Percentiles rank a stretch among this genome's conserved stretches.
Evolutionary conservation across 305 asterid genomes (phyloP).

Genomic region (Fraxinus angustifolia): DNA sequence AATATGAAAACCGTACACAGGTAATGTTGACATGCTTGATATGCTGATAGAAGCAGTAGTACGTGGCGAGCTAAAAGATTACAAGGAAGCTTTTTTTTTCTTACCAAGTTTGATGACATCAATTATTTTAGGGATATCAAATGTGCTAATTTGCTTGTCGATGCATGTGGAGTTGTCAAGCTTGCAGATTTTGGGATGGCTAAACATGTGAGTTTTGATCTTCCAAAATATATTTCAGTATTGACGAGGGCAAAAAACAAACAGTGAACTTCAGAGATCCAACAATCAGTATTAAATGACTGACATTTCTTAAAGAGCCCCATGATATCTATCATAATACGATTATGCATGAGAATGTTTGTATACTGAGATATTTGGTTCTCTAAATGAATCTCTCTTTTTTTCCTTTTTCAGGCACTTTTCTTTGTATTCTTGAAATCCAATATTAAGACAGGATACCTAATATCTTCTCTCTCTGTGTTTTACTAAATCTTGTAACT

Average conservation of each 20-base stretch:
- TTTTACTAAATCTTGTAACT: background rate
- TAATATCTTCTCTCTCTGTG: background rate
- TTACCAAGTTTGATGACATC: background rate
- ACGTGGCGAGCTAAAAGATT: background rate
- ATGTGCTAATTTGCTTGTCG: constrained; percentile 93
- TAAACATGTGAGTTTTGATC: constrained; percentile 64
- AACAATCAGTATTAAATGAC: background rate
- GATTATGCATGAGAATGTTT: background rate
- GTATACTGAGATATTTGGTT: background rate
- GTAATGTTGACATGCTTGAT: constrained; percentile 30
- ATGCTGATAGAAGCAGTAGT: background rate
- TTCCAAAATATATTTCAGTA: constrained; percentile 3
- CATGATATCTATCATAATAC: too few species aligned
- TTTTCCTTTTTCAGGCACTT: background rate
- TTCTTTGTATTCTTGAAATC: background rate
- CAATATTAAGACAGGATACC: background rate
- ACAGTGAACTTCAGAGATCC: background rate
- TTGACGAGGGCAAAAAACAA: background rate
- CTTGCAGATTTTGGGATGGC: constrained; percentile 99
- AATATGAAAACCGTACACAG: constrained; percentile 80
- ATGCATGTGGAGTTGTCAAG: constrained; percentile 88
- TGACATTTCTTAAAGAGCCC: background rate
- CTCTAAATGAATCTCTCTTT: background rate
- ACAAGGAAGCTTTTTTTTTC: background rate
- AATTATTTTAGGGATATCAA: constrained; percentile 69